Evolutionary conservation across 2,329 filamentous ascomycete genomes (phyloP).

Genomic region (Exophiala dermatitidis): DNA sequence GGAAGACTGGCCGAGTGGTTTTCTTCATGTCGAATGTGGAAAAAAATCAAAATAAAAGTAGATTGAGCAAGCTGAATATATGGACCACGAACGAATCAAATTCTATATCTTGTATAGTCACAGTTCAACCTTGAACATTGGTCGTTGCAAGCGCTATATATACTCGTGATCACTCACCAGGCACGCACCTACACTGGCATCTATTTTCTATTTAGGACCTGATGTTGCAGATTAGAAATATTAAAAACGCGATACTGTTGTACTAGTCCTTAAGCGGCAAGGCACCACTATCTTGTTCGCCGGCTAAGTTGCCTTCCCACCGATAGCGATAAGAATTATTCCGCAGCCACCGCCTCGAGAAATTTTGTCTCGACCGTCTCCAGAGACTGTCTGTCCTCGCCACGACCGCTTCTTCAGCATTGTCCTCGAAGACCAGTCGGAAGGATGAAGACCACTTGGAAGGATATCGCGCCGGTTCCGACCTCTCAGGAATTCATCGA

Average conservation of each 20-base stretch:
- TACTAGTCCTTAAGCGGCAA: background rate
- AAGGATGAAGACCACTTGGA: slow-evolving; percentile 54
- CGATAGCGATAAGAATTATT: slow-evolving; percentile 14
- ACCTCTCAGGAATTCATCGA: slow-evolving; percentile 94
- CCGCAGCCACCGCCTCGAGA: slow-evolving; percentile 1
- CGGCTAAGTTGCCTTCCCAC: slow-evolving; percentile 4
- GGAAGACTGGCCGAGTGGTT: slow-evolving; percentile 42
- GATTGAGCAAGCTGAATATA: background rate
- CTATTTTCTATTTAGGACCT: too few relatives aligned
- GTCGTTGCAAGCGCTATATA: too few relatives aligned
- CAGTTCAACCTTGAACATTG: too few relatives aligned
- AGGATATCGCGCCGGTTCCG: slow-evolving; percentile 75
- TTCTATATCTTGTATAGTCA: too few relatives aligned
- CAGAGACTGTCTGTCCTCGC: slow-evolving; percentile 16
- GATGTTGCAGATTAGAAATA: background rate
- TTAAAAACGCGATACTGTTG: background rate
- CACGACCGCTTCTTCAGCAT: slow-evolving; percentile 15
- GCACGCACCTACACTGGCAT: too few relatives aligned
- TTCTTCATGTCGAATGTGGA: slow-evolving; percentile 34
- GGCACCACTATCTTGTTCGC: background rate
- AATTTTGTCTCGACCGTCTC: slow-evolving; percentile 11
- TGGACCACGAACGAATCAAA: background rate
- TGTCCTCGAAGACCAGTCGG: slow-evolving; percentile 26
- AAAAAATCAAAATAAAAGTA: background rate
- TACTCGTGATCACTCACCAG: too few relatives aligned